Base-by-base conservation (phyloP, 805 yeast species). In the Candida tibetensis region DNA sequence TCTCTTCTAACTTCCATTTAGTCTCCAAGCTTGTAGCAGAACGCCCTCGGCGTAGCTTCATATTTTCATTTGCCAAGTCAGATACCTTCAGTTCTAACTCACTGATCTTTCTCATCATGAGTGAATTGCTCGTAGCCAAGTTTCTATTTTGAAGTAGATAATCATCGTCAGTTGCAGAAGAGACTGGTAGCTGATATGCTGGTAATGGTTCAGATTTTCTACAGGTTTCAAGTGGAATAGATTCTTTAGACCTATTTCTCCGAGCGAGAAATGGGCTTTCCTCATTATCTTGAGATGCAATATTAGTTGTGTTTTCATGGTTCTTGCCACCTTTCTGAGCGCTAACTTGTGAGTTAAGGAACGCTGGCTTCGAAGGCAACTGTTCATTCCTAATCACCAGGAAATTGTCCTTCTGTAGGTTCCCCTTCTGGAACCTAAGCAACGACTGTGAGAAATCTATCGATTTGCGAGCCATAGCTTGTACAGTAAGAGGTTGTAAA, bases 111-210 rank as follows among this genome's bases (percentile, higher is more conserved):
- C 70, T 53, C 68, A 73, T 64, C 53, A 82, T 60, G 16, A 67
- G 53, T 2, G 82, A 72, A 52, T 79, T 81, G 34, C 72, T 74
- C 44, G 70, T 76, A 1, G 86, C 86, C 18, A 84, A 57, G n/a
- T 74, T 71, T 37, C 66, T 68, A 56, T 83, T 83, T 49, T 77
- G 82, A n/a, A 52, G 53, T 4, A 55, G 34, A 37, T 64, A 71
- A 32, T 21, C 10, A 7, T 21, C 25, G 25, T n/a, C n/a, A n/a
- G n/a, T n/a, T n/a, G n/a, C n/a, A n/a, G n/a, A n/a, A n/a, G n/a
- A n/a, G n/a, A n/a, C n/a, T n/a, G n/a, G n/a, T n/a, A n/a, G n/a
- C n/a, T n/a, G n/a, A n/a, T n/a, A n/a, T n/a, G n/a, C n/a, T n/a
- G n/a, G n/a, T n/a, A n/a, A n/a, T n/a, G n/a, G n/a, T n/a, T n/a